Evolutionary conservation across 139 green algal species (phyloP).

Genomic region (Dunaliella primolecta): DNA sequence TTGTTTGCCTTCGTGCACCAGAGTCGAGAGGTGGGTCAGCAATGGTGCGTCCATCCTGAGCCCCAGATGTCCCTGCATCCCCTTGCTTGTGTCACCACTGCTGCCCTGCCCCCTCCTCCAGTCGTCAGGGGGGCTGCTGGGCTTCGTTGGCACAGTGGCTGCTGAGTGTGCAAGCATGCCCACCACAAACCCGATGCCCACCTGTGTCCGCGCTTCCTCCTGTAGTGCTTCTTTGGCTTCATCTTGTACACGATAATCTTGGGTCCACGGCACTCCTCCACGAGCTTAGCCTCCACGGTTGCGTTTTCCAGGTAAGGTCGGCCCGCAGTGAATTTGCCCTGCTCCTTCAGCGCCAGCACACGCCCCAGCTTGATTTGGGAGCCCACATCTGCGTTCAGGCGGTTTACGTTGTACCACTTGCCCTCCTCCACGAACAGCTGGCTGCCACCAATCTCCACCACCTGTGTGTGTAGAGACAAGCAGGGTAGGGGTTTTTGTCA

Average conservation of each 20-base stretch:
- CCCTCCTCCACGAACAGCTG: slow-evolving; percentile 93
- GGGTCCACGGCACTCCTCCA: slow-evolving; percentile 85
- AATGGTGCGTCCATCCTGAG: too few species aligned
- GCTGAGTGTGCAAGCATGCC: too few species aligned
- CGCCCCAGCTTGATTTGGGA: slow-evolving; percentile 81
- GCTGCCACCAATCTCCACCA: slow-evolving; percentile 84
- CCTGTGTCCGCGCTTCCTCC: slow-evolving; percentile 36
- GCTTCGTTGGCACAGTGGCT: too few species aligned
- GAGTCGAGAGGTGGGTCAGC: too few species aligned
- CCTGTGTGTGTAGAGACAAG: too few species aligned
- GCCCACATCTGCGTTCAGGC: slow-evolving; percentile 78
- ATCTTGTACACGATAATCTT: slow-evolving; percentile 94
- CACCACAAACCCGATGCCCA: neutral
- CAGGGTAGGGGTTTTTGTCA: too few species aligned
- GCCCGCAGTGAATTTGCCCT: slow-evolving; percentile 76
- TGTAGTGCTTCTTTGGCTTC: slow-evolving; percentile 93
- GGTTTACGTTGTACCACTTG: slow-evolving; percentile 89
- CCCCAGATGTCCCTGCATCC: too few species aligned
- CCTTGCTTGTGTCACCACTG: too few species aligned
- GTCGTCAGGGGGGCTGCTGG: too few species aligned
- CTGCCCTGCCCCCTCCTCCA: too few species aligned
- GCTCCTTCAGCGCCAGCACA: slow-evolving; percentile 83
- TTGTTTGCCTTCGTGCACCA: too few species aligned
- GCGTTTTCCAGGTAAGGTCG: slow-evolving; percentile 84
- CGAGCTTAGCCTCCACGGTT: slow-evolving; percentile 75